Evolutionary conservation across 108 stramenopile genomes (phyloP), one percentile per base, ranked within the genome.

Genomic region (Cylindrotheca closterium): DNA sequence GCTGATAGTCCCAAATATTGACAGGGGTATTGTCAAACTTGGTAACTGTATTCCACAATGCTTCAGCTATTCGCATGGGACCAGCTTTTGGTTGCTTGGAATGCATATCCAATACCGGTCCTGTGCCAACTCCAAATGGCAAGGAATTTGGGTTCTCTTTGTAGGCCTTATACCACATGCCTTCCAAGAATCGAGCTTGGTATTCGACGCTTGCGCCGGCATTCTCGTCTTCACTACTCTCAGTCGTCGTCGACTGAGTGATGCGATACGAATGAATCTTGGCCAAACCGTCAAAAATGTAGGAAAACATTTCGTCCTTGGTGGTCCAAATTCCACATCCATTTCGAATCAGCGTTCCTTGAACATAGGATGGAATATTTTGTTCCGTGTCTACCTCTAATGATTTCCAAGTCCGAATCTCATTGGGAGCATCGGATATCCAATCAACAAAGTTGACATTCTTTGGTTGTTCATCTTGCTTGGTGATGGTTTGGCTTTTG

Each of bases 211-310:
- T 27, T 42, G 37, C 37, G 7, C 37, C 37, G 15, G 37, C 15
- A 42, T 7, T 42, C 23, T 0, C 30, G 42, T 42, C 31, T 19
- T 28, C 28, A 50, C 47, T 29, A 37, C 34, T 23, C n/a, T n/a
- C n/a, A 53, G 28, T 23, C 19, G 33, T 50, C 22, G 23, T 32
- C n/a, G 19, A 5, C 15, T 26, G 34, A 1, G 50, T 3, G 15
- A 71, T 60, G 46, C 47, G 58, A 57, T 77, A 77, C 0, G 66
- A 32, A 30, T 56, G 58, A 22, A 77, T 55, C 52, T 77, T 77
- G 23, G 76, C 76, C 49, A 77, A 46, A 1, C 76, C 76, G 48
- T 77, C 76, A 32, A 77, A 77, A 19, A 77, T 71, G 60, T 77
- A 71, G 15, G 70, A 65, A 60, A 22, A 60, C 33, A 37, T 26